These are phyloP conservation scores for Fusarium tjaetaba DNA, from an alignment of 2,329 filamentous ascomycete species.

Conservation along the genomic window DNA sequence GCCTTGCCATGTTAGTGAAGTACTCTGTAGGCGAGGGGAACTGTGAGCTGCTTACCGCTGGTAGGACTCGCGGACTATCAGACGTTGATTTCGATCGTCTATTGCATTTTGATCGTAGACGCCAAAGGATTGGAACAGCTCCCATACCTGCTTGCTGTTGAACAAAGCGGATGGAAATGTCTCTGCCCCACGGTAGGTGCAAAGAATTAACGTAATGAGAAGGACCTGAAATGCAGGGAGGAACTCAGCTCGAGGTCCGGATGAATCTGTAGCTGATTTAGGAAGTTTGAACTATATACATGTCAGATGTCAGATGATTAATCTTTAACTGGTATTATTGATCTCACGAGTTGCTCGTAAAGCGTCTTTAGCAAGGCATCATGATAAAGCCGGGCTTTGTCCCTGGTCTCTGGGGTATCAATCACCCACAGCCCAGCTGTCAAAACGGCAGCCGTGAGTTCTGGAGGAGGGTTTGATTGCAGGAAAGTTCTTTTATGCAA, in stretches of 20 bases:
- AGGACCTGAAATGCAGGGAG: background rate
- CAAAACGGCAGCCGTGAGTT: background rate
- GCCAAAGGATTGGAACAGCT: background rate
- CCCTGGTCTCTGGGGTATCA: background rate
- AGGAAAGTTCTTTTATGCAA: background rate
- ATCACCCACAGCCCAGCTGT: background rate
- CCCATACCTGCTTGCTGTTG: background rate
- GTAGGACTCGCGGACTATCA: background rate
- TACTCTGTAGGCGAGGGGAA: no score
- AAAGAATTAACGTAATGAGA: background rate
- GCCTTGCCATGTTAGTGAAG: background rate
- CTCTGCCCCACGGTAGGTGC: background rate
- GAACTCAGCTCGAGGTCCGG: background rate
- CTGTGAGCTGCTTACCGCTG: background rate
- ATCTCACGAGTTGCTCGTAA: background rate
- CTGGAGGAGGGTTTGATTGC: accelerated
- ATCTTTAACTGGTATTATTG: accelerated
- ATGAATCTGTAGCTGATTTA: accelerated
- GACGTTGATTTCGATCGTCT: background rate
- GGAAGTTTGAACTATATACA: background rate
- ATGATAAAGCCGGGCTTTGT: background rate
- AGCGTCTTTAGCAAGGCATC: background rate
- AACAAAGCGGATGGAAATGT: background rate
- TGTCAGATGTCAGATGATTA: background rate
- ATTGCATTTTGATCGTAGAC: background rate